Evolutionary conservation across 2,329 filamentous ascomycete species (phyloP), one percentile per base, ranked within the genome.

Genomic region (Dothidotthia symphoricarpi): DNA sequence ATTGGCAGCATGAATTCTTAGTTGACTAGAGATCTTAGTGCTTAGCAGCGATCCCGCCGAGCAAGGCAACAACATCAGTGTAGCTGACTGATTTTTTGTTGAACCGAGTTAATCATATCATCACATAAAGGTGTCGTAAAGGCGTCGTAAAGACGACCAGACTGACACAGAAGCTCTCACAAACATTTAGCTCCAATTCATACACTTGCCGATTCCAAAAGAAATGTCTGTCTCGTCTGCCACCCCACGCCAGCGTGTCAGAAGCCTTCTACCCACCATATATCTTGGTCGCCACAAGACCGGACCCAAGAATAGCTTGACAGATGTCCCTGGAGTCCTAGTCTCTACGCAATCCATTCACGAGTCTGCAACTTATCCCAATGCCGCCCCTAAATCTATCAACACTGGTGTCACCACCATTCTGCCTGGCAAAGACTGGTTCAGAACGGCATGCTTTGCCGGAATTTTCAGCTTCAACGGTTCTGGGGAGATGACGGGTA

Each of bases 381-480:
- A 63, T 36, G 54, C 58, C 2, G 39, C 59, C 1, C 30, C 49
- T 6, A 51, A 47, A 13, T 50, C 54, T n/a, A 62, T 68, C 45
- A 68, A 67, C 41, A 74, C 69, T 3, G 71, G 70, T 12, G 54
- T 72, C 0, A 73, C 71, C 0, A 66, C 68, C 16, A 72, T 74
- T 37, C 57, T 71, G 1, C 69, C 71, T 0, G 66, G 69, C 8
- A 60, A 58, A 26, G 63, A 70, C 40, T 69, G 65, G 53, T 70
- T 69, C 46, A 49, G 66, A 38, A 58, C 62, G 24, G 69, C 64
- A 3, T 69, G 66, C 40, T 70, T 69, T 38, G 67, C 69, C 2
- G 69, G 68, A 8, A 60, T 68, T 31, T 82, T 82, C 63, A 72
- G 74, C 43, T 82, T 84, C 68, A 84, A 84, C 49, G 80, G 81